Base-by-base conservation (phyloP, 208 protist genomes). In the Trypanosoma cruzi region DNA sequence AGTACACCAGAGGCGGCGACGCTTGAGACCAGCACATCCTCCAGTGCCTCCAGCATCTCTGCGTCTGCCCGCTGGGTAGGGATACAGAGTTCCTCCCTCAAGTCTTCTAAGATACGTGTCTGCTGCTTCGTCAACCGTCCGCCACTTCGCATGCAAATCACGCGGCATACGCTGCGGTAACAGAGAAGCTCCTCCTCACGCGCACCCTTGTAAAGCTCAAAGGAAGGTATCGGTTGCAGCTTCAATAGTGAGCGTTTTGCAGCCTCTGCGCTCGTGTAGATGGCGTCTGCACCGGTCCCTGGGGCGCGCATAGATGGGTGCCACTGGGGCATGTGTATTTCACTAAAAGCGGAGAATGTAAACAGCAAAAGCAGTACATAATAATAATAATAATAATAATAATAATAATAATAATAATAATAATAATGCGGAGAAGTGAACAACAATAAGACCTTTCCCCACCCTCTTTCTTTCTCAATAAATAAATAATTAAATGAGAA, bases 131-230 rank as follows among this genome's bases (percentile, higher is more conserved):
- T 77, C 0, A 86, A 63, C 14, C 53, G 1, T 14, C 52, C 54
- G 36, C 82, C 80, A 44, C 86, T 74, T 71, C 92, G 86, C 91
- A 96, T 94, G 22, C 68, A 70, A 11, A 96, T 71, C n/a, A 86
- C 88, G 52, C 91, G 86, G 61, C 82, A 91, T 4, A 93, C 59
- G 50, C 72, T 71, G n/a, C 91, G 91, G 68, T 86, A 94, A 10
- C 78, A 79, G 8, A 68, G 58, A 8, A 94, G 85, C 68, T 96
- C 88, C 77, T 93, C 91, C 67, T 94, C 88, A 0, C 91, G 81
- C 8, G 81, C 86, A 8, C 80, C 69, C 58, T 94, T 94, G 76
- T 96, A 94, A 7, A 96, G 73, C 20, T 90, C 77, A 60, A 84
- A 92, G 49, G 83, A 37, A 28, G 80, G 82, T 24, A 96, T 79